Evolutionary conservation across 768 basidiomycete species (phyloP).

Genomic region (Termitomyces sp.): DNA sequence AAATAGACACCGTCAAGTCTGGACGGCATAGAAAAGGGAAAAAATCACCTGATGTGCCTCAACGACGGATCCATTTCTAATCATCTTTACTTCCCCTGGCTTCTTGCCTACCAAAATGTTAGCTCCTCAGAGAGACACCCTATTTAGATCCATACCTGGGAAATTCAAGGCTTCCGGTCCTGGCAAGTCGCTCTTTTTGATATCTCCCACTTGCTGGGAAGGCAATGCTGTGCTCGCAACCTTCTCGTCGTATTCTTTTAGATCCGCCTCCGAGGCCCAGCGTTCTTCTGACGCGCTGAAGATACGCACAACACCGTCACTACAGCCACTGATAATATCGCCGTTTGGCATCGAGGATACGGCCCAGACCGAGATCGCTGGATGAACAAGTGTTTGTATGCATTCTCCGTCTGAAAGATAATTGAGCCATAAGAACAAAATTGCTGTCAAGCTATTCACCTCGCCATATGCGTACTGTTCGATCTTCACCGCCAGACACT

Average conservation of each 20-base stretch:
- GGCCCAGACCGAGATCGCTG: slow-evolving; percentile 96
- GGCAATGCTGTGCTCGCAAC: slow-evolving; percentile 80
- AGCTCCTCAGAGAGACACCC: background rate
- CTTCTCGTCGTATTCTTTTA: slow-evolving; percentile 68
- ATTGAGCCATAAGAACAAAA: background rate
- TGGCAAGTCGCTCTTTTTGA: slow-evolving; percentile 88
- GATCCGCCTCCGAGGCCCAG: slow-evolving; percentile 62
- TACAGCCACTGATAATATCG: slow-evolving; percentile 89
- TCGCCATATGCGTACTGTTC: slow-evolving; percentile 88
- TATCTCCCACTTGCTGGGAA: slow-evolving; percentile 84
- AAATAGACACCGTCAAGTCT: background rate
- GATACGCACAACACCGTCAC: slow-evolving; percentile 83
- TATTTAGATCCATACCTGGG: slow-evolving; percentile 50
- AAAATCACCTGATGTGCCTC: slow-evolving; percentile 80
- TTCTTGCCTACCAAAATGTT: slow-evolving; percentile 63
- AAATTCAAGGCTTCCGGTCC: slow-evolving; percentile 73
- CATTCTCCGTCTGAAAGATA: slow-evolving; percentile 72
- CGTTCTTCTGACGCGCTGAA: slow-evolving; percentile 76
- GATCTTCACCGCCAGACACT: slow-evolving; percentile 92
- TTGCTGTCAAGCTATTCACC: slow-evolving; percentile 39
- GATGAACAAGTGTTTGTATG: slow-evolving; percentile 84
- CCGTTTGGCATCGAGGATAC: slow-evolving; percentile 85
- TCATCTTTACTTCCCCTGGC: slow-evolving; percentile 90
- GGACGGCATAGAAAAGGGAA: background rate
- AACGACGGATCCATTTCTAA: slow-evolving; percentile 73